Percentiles rank a stretch among this genome's conserved stretches.
Conservation (phyloP, 352 stramenopile genomes). For the Lagenidium giganteum region DNA sequence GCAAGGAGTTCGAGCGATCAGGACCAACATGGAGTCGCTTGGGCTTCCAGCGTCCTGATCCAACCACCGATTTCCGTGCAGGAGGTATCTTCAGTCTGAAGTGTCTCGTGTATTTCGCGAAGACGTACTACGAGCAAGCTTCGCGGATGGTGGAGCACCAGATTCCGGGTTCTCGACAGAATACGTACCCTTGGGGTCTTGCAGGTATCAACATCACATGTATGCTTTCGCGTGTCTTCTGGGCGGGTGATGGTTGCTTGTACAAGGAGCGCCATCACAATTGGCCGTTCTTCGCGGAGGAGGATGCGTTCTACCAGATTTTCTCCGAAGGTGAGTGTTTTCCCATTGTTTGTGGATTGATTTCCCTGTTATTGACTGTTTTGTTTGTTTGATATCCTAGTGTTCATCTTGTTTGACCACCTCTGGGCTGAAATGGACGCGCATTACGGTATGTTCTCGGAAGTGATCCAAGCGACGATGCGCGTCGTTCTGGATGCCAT, state of each 20-base stretch:
- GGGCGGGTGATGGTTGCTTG: conserved; percentile 68
- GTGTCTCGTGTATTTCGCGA: conserved; percentile 79
- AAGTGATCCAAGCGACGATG: conserved; percentile 74
- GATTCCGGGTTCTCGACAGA: conserved; percentile 69
- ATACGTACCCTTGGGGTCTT: conserved; percentile 82
- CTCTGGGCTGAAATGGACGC: conserved; percentile 84
- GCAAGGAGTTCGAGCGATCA: conserved; percentile 54
- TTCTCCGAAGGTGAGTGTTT: conserved; percentile 34
- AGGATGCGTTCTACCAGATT: conserved; percentile 65
- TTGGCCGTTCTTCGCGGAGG: conserved; percentile 69
- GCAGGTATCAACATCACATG: conserved; percentile 85
- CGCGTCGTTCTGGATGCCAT: conserved; percentile 61
- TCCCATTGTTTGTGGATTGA: background rate
- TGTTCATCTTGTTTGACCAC: conserved; percentile 82
- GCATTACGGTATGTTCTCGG: conserved; percentile 80
- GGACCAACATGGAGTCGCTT: conserved; percentile 77
- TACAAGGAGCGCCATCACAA: conserved; percentile 54
- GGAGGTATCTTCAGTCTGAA: conserved; percentile 76
- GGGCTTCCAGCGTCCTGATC: conserved; percentile 79
- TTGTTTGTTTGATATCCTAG: conserved; percentile 15
- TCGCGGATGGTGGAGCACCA: conserved; percentile 74
- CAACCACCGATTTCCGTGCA: conserved; percentile 81
- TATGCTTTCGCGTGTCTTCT: conserved; percentile 75
- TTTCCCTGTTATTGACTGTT: conserved; percentile 4
- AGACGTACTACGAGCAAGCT: conserved; percentile 57